Evolutionary conservation across 495 filamentous ascomycete species (phyloP), one percentile per base, ranked within the genome.

Genomic region (Penicillium malachiteum): DNA sequence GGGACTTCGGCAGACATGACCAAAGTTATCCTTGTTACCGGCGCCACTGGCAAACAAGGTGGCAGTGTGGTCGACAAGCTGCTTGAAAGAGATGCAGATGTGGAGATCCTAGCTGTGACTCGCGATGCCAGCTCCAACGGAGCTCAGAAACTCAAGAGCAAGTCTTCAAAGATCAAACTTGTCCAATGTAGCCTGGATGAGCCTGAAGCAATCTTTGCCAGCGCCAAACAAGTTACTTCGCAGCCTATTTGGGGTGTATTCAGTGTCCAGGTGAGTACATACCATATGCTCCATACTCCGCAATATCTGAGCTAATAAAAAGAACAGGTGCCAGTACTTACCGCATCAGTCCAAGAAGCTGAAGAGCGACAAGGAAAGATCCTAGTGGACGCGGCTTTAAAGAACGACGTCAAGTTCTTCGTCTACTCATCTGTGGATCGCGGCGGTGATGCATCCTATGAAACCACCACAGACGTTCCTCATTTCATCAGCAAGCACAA

Each of bases 81-180:
- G 33, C 68, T 86, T 14, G 45, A 59, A 12, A 57, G 67, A 26
- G 69, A 71, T 5, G 52, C 70, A n/a, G 62, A 72, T 21, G 75
- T 86, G 67, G 78, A 83, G 48, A 84, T 92, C 60, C 79, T 91
- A 13, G 89, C 84, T 16, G 73, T 91, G 12, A 91, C 88, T 0
- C 85, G 88, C 43, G 77, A 87, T 50, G 48, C 80, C 5, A 48
- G 70, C 5, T 85, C 84, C 5, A 16, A 72, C 11, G 72, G 69
- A 5, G 85, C 88, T 0, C 71, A 82, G 58, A 71, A 73, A 32
- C 73, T 89, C 6, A 68, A 67, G 3, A 55, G 71, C 5, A 67
- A 71, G 30, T 77, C 74, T 4, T 44, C 73, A 7, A 72, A 67
- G 33, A 66, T 86, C 50, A 71, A 75, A 30, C 65, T 87, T 14